Base-by-base conservation (phyloP, 495 filamentous ascomycete genomes). In the Clavariopsis aquatica region DNA sequence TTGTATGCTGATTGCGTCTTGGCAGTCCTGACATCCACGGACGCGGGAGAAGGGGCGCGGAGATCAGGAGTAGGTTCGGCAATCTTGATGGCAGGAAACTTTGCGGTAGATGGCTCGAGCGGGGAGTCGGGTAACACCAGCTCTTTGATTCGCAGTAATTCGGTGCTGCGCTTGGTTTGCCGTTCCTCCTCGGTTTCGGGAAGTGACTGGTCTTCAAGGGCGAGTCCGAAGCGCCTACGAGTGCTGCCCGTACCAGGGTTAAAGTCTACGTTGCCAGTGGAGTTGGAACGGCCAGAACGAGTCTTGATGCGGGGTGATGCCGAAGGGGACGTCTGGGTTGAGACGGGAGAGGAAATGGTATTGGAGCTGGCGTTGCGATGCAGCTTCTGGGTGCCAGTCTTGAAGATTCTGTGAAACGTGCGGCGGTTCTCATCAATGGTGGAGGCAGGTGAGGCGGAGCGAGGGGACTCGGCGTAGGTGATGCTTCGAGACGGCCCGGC, bases 381-480 rank as follows among this genome's bases (percentile, higher is more conserved):
- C 15, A 70, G 58, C 15, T 62, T 61, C 26, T 65, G 61, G 1
- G 67, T 65, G 62, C 67, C 59, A 22, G 56, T 62, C 29, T 64
- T 27, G 22, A 67, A 46, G n/a, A 70, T 23, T 41, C 46, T 49
- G 4, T 64, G 68, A 8, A 64, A 6, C 8, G 57, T 66, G 34
- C 63, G 57, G 31, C 64, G 58, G 29, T 64, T 66, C 26, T 70
- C 68, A 38, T 70, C 68, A n/a, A 36, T 46, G n/a, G 60, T 58
- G 9, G 64, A 61, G n/a, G 68, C 47, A 27, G 57, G 65, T 1
- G 65, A 63, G 12, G 51, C n/a, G 6, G 69, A 69, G 22, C 62
- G 60, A 36, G 69, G 60, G 19, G 65, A 57, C 20, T 71, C 64
- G 45, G 64, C 26, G 22, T 62, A 51, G 20, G 69, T 58, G 52